These are phyloP conservation scores for Beauveria bassiana DNA, from an alignment of 2,329 filamentous ascomycete genomes.

Conservation along the genomic window DNA sequence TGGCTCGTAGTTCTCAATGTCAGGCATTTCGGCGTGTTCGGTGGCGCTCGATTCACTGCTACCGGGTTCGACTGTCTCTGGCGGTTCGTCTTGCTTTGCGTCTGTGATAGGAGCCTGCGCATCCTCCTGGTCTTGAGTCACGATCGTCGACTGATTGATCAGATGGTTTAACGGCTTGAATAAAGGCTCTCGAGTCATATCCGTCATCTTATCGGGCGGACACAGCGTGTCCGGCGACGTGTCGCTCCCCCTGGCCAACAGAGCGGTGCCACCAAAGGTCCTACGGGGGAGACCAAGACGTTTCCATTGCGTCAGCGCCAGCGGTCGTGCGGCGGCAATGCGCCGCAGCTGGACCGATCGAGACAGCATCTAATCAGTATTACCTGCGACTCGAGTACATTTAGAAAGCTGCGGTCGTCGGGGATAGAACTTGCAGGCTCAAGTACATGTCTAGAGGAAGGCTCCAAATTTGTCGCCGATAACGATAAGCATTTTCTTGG, in stretches of 20 bases:
- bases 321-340: background rate
- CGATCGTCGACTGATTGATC: background rate
- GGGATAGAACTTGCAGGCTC: background rate
- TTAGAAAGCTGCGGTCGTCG: background rate
- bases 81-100: background rate
- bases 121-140: background rate
- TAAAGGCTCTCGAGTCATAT: constrained; percentile 16
- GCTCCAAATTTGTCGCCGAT: constrained; percentile 7
- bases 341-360: background rate
- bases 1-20: constrained; percentile 7
- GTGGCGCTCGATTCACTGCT: background rate
- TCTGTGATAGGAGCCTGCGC: background rate
- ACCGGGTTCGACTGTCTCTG: background rate
- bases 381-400: background rate
- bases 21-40: background rate
- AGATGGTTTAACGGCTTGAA: background rate
- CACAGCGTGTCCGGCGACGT: background rate
- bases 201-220: constrained; percentile 20
- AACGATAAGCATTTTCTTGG: constrained; percentile 7
- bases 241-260: background rate
- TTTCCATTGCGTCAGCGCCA: background rate
- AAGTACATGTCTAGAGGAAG: background rate
- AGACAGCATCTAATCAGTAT: constrained; percentile 4
- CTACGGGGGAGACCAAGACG: background rate
- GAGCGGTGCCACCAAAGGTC: background rate